Percentiles rank a stretch among this genome's conserved stretches.
phyloP scores from a whole-genome alignment of 805 yeast species.

The Zygotorulaspora sp. region DNA sequence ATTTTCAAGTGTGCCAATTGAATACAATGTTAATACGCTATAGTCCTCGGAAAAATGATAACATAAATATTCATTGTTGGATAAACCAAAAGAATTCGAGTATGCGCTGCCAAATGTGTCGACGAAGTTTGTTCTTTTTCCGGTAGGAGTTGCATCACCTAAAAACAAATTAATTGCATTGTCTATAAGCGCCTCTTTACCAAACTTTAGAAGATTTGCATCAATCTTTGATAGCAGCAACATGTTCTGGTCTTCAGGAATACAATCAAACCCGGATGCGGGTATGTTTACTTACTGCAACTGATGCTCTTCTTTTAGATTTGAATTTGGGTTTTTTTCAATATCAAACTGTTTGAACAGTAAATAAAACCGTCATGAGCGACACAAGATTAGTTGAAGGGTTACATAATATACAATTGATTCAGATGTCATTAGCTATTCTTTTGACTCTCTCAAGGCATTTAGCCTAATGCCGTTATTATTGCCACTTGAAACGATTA shows the following conservation, averaged over 20 bases:
- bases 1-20: conserved; percentile 16
- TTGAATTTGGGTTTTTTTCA: neutral
- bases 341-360: neutral
- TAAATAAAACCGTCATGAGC: conserved; percentile 4
- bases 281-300: no score
- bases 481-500: conserved; percentile 20
- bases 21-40: conserved; percentile 23
- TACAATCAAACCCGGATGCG: no score
- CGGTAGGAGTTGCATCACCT: conserved; percentile 3
- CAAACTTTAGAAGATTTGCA: conserved; percentile 23
- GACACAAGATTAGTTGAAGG: conserved; percentile 1
- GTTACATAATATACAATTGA: neutral
- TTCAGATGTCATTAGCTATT: no score
- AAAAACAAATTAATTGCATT: conserved; percentile 20
- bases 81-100: conserved; percentile 19
- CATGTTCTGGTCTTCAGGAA: no score
- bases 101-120: conserved; percentile 18
- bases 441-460: neutral
- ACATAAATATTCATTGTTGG: conserved; percentile 22
- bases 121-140: neutral
- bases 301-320: no score
- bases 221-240: conserved; percentile 27
- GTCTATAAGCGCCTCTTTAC: conserved; percentile 9
- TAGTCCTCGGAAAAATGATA: conserved; percentile 26
- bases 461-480: conserved; percentile 18